Evolutionary conservation across 306 rosid species (phyloP).

Genomic region (Pueraria montana): DNA sequence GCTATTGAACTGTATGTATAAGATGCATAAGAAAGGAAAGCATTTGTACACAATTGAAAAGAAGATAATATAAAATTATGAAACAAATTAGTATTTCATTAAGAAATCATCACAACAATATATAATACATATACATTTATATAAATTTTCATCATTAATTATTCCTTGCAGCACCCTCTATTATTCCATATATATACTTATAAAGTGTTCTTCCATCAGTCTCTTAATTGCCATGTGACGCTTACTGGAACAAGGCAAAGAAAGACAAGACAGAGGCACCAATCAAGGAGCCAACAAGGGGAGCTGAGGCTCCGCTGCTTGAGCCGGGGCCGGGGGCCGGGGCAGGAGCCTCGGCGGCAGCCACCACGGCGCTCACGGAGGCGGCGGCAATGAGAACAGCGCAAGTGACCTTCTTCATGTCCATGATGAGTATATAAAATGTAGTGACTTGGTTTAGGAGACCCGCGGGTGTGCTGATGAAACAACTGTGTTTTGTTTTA

Average conservation of each 20-base stretch:
- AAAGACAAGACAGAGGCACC: slow-evolving; percentile 73
- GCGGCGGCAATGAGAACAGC: slow-evolving; percentile 55
- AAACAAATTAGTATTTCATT: slow-evolving; percentile 41
- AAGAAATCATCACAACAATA: neutral
- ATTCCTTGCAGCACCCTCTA: neutral
- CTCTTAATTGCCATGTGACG: neutral
- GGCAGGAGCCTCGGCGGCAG: slow-evolving; percentile 44
- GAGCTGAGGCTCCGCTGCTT: slow-evolving; percentile 54
- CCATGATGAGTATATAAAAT: slow-evolving; percentile 39
- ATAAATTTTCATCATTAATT: neutral
- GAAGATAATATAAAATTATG: neutral
- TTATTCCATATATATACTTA: neutral
- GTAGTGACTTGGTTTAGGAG: slow-evolving; percentile 27
- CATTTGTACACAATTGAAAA: neutral
- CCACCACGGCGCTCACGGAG: slow-evolving; percentile 54
- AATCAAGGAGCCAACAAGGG: slow-evolving; percentile 66
- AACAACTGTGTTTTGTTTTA: neutral
- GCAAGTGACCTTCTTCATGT: slow-evolving; percentile 58
- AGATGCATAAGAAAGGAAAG: slow-evolving; percentile 20
- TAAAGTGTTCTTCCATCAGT: neutral
- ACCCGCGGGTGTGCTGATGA: slow-evolving; percentile 37
- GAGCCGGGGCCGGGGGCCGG: slow-evolving; percentile 64
- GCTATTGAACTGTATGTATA: neutral
- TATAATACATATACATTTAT: neutral
- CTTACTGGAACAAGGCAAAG: slow-evolving; percentile 68